Evolutionary conservation across 257 asterid genomes (phyloP), one percentile per base, ranked within the genome.

Genomic region (Eucommia ulmoides): DNA sequence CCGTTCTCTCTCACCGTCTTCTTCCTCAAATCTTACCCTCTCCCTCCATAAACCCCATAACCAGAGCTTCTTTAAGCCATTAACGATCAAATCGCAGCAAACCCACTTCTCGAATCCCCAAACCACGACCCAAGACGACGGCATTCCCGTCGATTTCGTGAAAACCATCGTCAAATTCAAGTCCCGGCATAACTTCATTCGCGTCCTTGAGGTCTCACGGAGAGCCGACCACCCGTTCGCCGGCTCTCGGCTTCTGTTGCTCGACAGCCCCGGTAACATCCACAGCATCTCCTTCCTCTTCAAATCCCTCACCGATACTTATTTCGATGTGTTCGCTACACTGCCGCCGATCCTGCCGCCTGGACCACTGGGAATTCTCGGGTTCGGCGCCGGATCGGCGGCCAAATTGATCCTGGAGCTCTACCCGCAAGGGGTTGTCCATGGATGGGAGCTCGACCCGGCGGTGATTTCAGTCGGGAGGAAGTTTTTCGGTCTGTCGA

Each of bases 221-320:
- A 74, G 68, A 49, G 94, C 95, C 22, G 87, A 84, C 80, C 97
- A 84, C 69, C 71, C 92, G 0, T 75, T 84, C 19, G 83, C 95
- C 16, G 97, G 97, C 35, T 77, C 89, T 51, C 63, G 95, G 14
- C 79, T 88, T 45, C 93, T 88, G 57, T 55, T 88, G 12, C 95
- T 84, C 58, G 95, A 88, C 54, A 70, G 79, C 58, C 95, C 95
- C 50, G 97, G 97, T 18, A 88, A 88, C 69, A 88, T 88, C 63
- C 97, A 88, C 78, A 88, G 97, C 84, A 79, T 88, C 33, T 82
- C 88, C 52, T 75, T 49, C 61, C 54, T 61, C n/a, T 77, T 82
- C 67, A 80, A 76, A 24, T 44, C 95, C 8, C 63, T 84, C 19
- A 88, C 97, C 56, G 50, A 76, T 41, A 48, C 95, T 26, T 88